phyloP scores from a whole-genome alignment of 1,284 basidiomycete species.

The Crepidotus sp. region DNA sequence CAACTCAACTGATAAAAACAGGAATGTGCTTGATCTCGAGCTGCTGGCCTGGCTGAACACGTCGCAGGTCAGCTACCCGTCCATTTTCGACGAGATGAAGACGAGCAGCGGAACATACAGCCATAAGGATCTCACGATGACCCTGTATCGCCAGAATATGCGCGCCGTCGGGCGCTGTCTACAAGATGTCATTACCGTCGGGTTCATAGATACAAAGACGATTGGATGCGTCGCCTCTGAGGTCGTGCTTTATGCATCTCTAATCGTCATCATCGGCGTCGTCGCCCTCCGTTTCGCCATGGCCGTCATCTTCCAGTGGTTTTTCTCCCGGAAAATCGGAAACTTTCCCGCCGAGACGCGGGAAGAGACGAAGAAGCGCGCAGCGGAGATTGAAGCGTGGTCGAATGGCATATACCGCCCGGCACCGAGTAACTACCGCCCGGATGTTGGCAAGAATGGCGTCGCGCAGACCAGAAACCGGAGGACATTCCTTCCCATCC shows the following conservation, averaged over 20 bases:
- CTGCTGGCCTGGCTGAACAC: slow-evolving; percentile 78
- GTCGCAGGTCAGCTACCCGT: slow-evolving; percentile 73
- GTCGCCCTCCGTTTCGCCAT: slow-evolving; percentile 92
- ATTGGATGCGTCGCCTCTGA: slow-evolving; percentile 83
- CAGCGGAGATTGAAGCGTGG: slow-evolving; percentile 93
- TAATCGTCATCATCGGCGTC: slow-evolving; percentile 95
- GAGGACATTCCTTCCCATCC: slow-evolving; percentile 72
- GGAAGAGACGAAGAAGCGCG: slow-evolving; percentile 83
- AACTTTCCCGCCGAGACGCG: slow-evolving; percentile 91
- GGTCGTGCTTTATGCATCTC: slow-evolving; percentile 77
- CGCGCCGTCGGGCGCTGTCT: slow-evolving; percentile 63
- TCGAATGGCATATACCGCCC: slow-evolving; percentile 93
- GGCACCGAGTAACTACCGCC: slow-evolving; percentile 86
- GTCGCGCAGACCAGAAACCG: slow-evolving; percentile 21
- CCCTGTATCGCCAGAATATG: slow-evolving; percentile 17
- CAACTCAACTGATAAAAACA: slow-evolving; percentile 27
- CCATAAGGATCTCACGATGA: slow-evolving; percentile 51
- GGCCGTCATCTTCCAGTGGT: slow-evolving; percentile 97
- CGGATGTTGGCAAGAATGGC: slow-evolving; percentile 74
- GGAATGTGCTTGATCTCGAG: slow-evolving; percentile 78
- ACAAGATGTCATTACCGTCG: slow-evolving; percentile 77
- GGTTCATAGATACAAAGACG: slow-evolving; percentile 88
- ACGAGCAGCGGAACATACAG: slow-evolving; percentile 68
- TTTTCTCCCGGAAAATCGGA: slow-evolving; percentile 89
- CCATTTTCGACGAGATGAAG: slow-evolving; percentile 76